Evolutionary conservation across 2,329 filamentous ascomycete genomes (phyloP).

Genomic region (Colletotrichum falcatum): DNA sequence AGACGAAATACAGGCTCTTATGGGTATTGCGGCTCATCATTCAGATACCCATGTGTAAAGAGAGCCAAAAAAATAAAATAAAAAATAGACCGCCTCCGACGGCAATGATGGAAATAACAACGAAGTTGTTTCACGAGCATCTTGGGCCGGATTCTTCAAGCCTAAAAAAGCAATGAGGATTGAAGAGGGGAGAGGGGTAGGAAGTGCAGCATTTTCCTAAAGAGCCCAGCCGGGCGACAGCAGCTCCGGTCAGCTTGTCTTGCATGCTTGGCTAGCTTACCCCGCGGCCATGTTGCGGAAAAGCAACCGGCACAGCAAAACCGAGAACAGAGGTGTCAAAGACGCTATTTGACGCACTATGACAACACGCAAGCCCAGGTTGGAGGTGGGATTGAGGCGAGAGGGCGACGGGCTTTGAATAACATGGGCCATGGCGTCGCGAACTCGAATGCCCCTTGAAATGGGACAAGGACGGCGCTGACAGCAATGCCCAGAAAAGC

Average conservation of each 20-base stretch:
- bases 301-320: constrained; percentile 46
- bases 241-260: constrained; percentile 42
- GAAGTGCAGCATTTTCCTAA: constrained; percentile 48
- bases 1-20: constrained; percentile 53
- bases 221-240: constrained; percentile 36
- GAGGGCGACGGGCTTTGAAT: constrained; percentile 52
- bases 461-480: constrained; percentile 53
- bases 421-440: constrained; percentile 61
- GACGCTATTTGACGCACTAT: constrained; percentile 48
- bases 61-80: constrained; percentile 47
- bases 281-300: constrained; percentile 44
- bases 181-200: constrained; percentile 55
- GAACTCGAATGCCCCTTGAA: constrained; percentile 54
- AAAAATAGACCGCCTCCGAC: constrained; percentile 47
- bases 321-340: constrained; percentile 45
- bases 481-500: constrained; percentile 55
- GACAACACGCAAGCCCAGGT: not conserved
- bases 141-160: constrained; percentile 57
- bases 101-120: constrained; percentile 50
- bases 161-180: constrained; percentile 59
- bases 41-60: constrained; percentile 47
- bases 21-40: constrained; percentile 39
- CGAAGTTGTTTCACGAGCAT: constrained; percentile 56
- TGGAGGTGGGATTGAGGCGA: not conserved
- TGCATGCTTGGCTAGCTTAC: constrained; percentile 31